A percentile compares a stretch with the other conserved stretches of the same genome.
These are phyloP conservation scores for Geotrichum cucujoidarum DNA, from an alignment of 1,139 yeast genomes.

Conservation along the genomic window DNA sequence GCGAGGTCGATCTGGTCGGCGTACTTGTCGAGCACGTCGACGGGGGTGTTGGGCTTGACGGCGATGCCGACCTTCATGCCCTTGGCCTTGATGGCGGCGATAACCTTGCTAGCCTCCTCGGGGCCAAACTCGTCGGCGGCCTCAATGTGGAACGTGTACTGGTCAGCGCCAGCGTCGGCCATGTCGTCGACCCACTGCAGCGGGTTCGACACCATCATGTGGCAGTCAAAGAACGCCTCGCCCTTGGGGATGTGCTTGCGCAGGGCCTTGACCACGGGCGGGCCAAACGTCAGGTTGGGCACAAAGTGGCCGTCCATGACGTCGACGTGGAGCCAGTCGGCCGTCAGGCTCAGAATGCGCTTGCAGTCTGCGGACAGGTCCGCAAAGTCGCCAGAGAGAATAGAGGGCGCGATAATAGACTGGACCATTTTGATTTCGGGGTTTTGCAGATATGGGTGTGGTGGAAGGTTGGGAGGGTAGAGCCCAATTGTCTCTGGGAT, in stretches of 20 bases:
- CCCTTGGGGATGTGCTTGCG: constrained; percentile 71
- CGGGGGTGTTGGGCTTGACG: constrained; percentile 88
- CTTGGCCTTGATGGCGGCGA: constrained; percentile 63
- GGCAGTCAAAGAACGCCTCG: constrained; percentile 88
- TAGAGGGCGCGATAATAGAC: constrained; percentile 91
- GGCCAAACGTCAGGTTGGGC: constrained; percentile 91
- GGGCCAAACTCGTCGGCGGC: constrained; percentile 47
- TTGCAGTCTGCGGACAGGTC: constrained; percentile 84
- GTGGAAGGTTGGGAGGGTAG: no score
- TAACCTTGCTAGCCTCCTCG: constrained; percentile 67
- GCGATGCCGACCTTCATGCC: constrained; percentile 97
- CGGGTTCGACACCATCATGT: constrained; percentile 97
- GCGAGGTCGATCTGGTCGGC: constrained; percentile 86
- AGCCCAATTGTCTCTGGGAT: no score
- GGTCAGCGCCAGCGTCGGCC: constrained; percentile 94
- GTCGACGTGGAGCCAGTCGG: constrained; percentile 97
- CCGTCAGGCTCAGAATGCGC: constrained; percentile 64
- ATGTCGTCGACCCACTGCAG: constrained; percentile 92
- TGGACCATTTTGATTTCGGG: constrained; percentile 35
- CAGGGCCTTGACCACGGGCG: constrained; percentile 77
- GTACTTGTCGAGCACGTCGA: constrained; percentile 71
- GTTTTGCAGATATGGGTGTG: no score
- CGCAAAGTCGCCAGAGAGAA: constrained; percentile 87
- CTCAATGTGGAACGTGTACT: constrained; percentile 93
- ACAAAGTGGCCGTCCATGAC: constrained; percentile 99